Evolutionary conservation across 176 grass and related monocot species (phyloP).

Genomic region (Zizania latifolia): DNA sequence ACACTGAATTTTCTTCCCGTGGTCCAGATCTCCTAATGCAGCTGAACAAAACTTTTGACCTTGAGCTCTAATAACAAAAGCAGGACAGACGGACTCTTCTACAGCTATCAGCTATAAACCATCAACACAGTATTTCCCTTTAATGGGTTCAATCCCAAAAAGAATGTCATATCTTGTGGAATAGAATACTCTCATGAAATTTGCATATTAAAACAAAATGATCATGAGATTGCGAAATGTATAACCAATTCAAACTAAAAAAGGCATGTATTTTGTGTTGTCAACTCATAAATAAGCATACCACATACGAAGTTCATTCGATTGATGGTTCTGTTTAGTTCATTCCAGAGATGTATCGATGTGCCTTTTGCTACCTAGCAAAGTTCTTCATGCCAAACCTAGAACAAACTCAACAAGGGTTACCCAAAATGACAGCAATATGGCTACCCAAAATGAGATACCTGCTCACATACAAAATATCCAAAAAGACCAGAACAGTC

Average conservation of each 20-base stretch:
- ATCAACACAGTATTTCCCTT: neutral
- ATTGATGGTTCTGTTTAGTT: neutral
- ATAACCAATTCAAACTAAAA: neutral
- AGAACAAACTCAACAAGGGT: neutral
- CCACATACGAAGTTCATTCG: neutral
- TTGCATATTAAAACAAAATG: neutral
- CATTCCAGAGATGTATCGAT: neutral
- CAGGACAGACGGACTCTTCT: neutral
- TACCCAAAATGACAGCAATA: conserved; percentile 12
- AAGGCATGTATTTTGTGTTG: neutral
- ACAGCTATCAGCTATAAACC: neutral
- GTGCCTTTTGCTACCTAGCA: neutral
- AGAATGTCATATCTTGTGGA: neutral
- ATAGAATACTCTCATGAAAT: neutral
- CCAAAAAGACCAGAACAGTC: neutral
- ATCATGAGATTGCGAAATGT: neutral
- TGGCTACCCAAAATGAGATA: neutral
- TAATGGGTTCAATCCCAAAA: neutral
- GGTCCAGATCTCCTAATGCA: neutral
- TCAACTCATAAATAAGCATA: neutral
- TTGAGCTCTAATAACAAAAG: neutral
- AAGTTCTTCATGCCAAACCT: neutral
- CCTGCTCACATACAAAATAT: neutral
- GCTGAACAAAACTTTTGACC: neutral
- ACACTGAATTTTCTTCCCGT: too few relatives aligned